Evolutionary conservation across 306 rosid species (phyloP).

Genomic region (Vigna reflexopilosa): DNA sequence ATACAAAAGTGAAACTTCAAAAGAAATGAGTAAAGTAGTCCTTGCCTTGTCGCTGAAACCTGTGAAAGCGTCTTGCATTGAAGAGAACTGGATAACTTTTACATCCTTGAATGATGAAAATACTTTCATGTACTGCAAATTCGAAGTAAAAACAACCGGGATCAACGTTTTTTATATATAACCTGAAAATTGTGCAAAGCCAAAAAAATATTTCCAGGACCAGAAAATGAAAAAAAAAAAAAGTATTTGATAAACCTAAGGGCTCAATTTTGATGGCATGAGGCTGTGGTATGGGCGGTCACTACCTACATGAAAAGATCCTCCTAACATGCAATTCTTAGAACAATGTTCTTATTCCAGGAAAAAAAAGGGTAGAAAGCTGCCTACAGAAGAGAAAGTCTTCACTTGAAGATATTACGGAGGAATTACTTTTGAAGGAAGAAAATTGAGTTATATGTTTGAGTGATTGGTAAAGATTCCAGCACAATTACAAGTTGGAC

Average conservation of each 20-base stretch:
- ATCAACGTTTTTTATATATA: slow-evolving; percentile 8
- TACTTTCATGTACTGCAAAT: slow-evolving; percentile 67
- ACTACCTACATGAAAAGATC: not conserved
- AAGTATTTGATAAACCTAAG: not conserved
- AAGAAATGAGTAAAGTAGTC: slow-evolving; percentile 13
- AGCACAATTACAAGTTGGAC: slow-evolving; percentile 15
- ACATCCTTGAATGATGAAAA: slow-evolving; percentile 86
- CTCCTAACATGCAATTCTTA: slow-evolving; percentile 6
- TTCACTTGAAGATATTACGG: not conserved
- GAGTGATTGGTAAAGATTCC: not conserved
- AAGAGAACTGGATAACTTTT: slow-evolving; percentile 87
- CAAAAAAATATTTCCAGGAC: not conserved
- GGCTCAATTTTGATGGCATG: not conserved
- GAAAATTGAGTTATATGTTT: not conserved
- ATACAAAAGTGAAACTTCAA: slow-evolving; percentile 1
- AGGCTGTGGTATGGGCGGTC: not conserved
- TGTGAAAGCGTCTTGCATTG: slow-evolving; percentile 83
- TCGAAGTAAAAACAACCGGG: slow-evolving; percentile 38
- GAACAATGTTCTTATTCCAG: not conserved
- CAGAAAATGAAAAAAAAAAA: not conserved
- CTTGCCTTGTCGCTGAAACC: slow-evolving; percentile 83
- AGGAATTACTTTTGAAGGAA: slow-evolving; percentile 18
- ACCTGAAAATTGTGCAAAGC: not conserved
- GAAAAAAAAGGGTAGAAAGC: not conserved
- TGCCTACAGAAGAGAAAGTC: not conserved